Evolutionary conservation across 345 rosid genomes (phyloP), one percentile per base, ranked within the genome.

Genomic region (Melaleuca alternifolia): DNA sequence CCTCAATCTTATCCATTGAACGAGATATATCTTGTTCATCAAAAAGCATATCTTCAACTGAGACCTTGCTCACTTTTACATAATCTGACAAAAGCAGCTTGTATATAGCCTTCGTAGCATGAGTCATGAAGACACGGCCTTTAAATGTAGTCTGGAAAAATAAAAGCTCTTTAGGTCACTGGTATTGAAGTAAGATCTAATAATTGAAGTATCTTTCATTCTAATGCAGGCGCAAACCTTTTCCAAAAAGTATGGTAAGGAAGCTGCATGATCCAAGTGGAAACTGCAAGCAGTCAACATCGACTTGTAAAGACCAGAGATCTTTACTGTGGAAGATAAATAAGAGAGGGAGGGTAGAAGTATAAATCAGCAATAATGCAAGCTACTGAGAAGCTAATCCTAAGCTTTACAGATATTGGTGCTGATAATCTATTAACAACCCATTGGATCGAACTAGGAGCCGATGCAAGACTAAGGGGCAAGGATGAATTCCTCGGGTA

Each of bases 181-280:
- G 41, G 23, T 51, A 51, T 8, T 33, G 87, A 18, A 52, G 54
- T 8, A 30, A 79, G 23, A 28, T 59, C 14, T 4, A 13, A 83
- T 30, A 51, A n/a, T 85, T 48, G 15, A 28, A 33, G 46, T 33
- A 33, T 4, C 23, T 65, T 65, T 65, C 33, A 33, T 44, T 65
- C 77, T 8, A 65, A 65, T 65, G 88, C 44, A 89, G 77, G 77
- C 37, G 87, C 89, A 85, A 89, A 97, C 99, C 98, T 96, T 96
- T 89, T 96, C 99, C 65, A 97, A 92, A 89, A 97, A 96, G 89
- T 97, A 97, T 65, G 99, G 99, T 33, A 97, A 87, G 54, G 99
- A 97, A 54, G 99, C 99, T 85, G 99, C 99, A 90, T 97, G 99
- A 92, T 96, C 99, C 95, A 97, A 92, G 92, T 97, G 99, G 95